Base-by-base conservation (phyloP, 1,284 basidiomycete genomes). In the Mycosarcoma mackinlayi region DNA sequence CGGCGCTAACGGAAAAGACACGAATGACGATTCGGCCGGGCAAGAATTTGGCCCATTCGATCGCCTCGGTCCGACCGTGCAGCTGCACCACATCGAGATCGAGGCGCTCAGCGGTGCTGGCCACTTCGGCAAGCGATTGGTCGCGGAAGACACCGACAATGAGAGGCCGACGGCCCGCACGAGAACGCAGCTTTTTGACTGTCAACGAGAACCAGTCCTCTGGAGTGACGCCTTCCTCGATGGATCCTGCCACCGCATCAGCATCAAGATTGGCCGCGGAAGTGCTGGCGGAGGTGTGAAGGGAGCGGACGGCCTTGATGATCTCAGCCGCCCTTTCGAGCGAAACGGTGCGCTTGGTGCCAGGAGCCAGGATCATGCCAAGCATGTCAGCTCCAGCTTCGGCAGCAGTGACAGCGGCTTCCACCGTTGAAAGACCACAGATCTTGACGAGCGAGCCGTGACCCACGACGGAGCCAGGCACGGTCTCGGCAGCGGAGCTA, bases 121-220 rank as follows among this genome's bases (percentile, higher is more conserved):
- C 66, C 4, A 83, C 73, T 49, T 83, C 76, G 23, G 68, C 63
- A 4, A 83, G 57, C 18, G 75, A 33, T 55, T 81, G 81, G 39
- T 83, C 70, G 21, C 80, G 73, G 65, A 83, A 83, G 10, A 83
- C 80, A 14, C 81, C 81, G 8, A 79, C 75, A n/a, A 78, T 38
- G 19, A 83, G 67, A 10, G 81, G 80, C 23, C 65, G 57, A 11
- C 65, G 60, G 10, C 59, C 51, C n/a, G 57, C 44, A 4, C 56
- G 59, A 24, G 72, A 67, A 3, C 69, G 62, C 16, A 82, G 58
- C 24, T 55, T 56, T 25, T 55, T 42, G 31, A 69, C 75, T 5
- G 75, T 67, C 54, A 70, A 50, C 23, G 66, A 64, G 54, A 81
- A 81, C 77, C 77, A 81, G 44, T 79, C 77, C 35, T 67, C 53